Conservation (phyloP, 768 basidiomycete genomes). For the Leucosporidium scottii region DNA sequence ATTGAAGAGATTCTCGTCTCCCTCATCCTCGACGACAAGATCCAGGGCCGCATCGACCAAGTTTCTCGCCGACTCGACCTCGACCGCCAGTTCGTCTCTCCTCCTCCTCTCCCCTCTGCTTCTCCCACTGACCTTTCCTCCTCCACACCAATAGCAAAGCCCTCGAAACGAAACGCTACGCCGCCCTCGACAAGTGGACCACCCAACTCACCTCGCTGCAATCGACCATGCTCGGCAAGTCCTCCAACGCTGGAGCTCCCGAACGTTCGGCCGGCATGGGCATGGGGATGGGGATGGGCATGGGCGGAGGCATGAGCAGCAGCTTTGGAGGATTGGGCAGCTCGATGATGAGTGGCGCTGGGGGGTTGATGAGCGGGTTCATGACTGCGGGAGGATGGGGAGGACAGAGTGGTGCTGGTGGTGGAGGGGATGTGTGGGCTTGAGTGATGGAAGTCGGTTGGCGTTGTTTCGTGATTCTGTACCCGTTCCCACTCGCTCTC, state of each 20-base stretch:
- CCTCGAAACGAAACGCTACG: slow-evolving; percentile 77
- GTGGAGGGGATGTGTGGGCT: too few relatives aligned
- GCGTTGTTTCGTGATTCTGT: too few relatives aligned
- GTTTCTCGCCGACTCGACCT: slow-evolving; percentile 87
- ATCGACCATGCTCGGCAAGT: slow-evolving; percentile 66
- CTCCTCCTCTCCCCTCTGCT: slow-evolving; percentile 2
- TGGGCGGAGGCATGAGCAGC: too few relatives aligned
- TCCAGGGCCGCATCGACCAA: slow-evolving; percentile 94
- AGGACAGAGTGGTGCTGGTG: too few relatives aligned
- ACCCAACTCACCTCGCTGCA: slow-evolving; percentile 72
- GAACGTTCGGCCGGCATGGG: slow-evolving; percentile 1
- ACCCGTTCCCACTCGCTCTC: too few relatives aligned
- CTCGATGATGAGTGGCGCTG: too few relatives aligned
- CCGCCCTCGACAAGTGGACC: slow-evolving; percentile 73
- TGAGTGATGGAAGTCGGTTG: too few relatives aligned
- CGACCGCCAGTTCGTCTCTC: slow-evolving; percentile 24
- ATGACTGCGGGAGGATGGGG: too few relatives aligned
- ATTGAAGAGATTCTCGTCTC: slow-evolving; percentile 91
- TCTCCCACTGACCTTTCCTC: neutral
- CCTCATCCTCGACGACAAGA: slow-evolving; percentile 91
- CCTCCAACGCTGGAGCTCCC: slow-evolving; percentile 16
- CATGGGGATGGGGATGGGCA: neutral
- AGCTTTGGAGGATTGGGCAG: too few relatives aligned
- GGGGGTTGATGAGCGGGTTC: too few relatives aligned
- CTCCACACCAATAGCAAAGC: slow-evolving; percentile 55